Conservation (phyloP, 2,329 filamentous ascomycete species). For the Lachnellula occidentalis region DNA sequence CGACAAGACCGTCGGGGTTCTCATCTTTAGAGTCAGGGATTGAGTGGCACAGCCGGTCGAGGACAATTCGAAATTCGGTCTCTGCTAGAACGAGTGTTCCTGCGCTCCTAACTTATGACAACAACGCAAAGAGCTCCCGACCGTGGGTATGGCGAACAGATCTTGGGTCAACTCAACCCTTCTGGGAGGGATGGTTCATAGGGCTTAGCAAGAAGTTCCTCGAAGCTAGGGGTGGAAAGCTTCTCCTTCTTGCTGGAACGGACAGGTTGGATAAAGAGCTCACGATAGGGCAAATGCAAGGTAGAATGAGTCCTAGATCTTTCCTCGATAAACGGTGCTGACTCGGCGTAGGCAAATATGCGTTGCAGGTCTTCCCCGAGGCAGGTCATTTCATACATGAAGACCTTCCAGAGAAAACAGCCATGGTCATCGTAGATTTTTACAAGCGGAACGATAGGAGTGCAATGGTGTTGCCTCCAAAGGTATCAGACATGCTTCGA, state of each 20-base stretch:
- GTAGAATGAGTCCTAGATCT: constrained; percentile 38
- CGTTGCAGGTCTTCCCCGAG: constrained; percentile 88
- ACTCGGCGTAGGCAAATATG: constrained; percentile 68
- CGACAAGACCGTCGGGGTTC: constrained; percentile 74
- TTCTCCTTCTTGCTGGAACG: constrained; percentile 80
- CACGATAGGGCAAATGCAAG: constrained; percentile 97
- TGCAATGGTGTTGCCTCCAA: constrained; percentile 80
- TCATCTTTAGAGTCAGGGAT: constrained; percentile 72
- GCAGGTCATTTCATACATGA: constrained; percentile 97
- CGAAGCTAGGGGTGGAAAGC: constrained; percentile 72
- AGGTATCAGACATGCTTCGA: constrained; percentile 70
- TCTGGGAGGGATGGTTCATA: constrained; percentile 92
- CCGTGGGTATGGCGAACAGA: constrained; percentile 82
- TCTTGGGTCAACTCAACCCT: constrained; percentile 74
- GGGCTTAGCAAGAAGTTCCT: constrained; percentile 87
- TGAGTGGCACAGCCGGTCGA: constrained; percentile 87
- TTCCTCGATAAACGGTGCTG: background rate
- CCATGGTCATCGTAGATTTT: constrained; percentile 80
- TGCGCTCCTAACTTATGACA: constrained; percentile 57
- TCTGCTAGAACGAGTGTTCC: constrained; percentile 89
- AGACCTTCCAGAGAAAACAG: constrained; percentile 86
- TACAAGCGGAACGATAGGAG: constrained; percentile 86
- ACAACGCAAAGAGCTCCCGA: constrained; percentile 27
- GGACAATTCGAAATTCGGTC: constrained; percentile 75
- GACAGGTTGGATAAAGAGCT: constrained; percentile 86